These are phyloP conservation scores for Aspergillus puulaauensis DNA, from an alignment of 2,329 filamentous ascomycete species.

Conservation along the genomic window DNA sequence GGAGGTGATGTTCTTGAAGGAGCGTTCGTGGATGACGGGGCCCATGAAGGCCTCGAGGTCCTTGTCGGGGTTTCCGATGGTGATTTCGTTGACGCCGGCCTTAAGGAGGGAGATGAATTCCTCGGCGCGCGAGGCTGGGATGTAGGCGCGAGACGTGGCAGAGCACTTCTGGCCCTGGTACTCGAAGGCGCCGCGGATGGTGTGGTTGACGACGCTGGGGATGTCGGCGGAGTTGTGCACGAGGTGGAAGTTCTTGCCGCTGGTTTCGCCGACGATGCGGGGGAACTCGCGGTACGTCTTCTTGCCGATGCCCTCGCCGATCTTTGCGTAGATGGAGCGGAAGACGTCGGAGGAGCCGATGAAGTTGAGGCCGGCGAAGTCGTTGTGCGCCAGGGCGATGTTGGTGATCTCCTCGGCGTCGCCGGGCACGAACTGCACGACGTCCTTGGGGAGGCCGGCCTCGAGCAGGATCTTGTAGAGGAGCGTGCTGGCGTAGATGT, in stretches of 20 bases:
- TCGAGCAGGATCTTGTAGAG: slow-evolving; percentile 88
- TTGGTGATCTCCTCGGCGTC: slow-evolving; percentile 82
- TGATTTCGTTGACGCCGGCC: slow-evolving; percentile 55
- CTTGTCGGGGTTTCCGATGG: slow-evolving; percentile 59
- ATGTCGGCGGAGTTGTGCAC: slow-evolving; percentile 76
- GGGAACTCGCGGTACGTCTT: slow-evolving; percentile 81
- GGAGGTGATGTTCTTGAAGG: slow-evolving; percentile 75
- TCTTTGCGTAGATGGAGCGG: slow-evolving; percentile 82
- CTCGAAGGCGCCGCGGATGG: slow-evolving; percentile 83
- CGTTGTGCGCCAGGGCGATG: slow-evolving; percentile 69
- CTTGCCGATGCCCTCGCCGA: slow-evolving; percentile 77
- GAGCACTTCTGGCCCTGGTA: slow-evolving; percentile 92
- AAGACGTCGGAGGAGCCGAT: slow-evolving; percentile 92
- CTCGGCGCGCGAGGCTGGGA: slow-evolving; percentile 72
- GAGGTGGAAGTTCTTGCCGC: slow-evolving; percentile 91
- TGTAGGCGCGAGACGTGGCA: slow-evolving; percentile 76
- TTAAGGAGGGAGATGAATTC: slow-evolving; percentile 71
- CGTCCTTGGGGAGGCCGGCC: slow-evolving; percentile 82
- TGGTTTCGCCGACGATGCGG: slow-evolving; percentile 85
- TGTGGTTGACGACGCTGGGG: slow-evolving; percentile 75
- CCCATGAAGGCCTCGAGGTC: slow-evolving; percentile 77
- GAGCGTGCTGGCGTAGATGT: slow-evolving; percentile 88
- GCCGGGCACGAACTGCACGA: slow-evolving; percentile 91
- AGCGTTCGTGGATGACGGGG: slow-evolving; percentile 78
- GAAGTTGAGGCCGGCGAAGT: slow-evolving; percentile 92